These are phyloP conservation scores for Piper betle DNA, from an alignment of 164 flowering plant species.

Conservation along the genomic window DNA sequence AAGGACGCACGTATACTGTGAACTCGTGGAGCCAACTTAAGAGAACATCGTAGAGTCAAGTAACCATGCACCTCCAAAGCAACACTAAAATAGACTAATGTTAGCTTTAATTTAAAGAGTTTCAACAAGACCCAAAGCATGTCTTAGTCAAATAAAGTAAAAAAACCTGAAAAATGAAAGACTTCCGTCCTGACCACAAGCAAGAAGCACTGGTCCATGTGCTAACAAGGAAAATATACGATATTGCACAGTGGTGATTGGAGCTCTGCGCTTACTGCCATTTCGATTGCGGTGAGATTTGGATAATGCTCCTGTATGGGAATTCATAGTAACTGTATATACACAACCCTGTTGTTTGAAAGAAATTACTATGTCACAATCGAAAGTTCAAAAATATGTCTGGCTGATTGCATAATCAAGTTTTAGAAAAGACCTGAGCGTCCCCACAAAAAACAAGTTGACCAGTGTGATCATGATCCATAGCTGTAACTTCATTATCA, in stretches of 20 bases:
- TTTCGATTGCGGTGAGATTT: slow-evolving; percentile 55
- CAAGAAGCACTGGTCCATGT: slow-evolving; percentile 76
- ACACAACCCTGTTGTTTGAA: slow-evolving; percentile 48
- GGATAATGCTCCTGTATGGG: slow-evolving; percentile 65
- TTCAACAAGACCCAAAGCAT: background rate
- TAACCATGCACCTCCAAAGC: slow-evolving; percentile 80
- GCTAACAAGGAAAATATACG: slow-evolving; percentile 89
- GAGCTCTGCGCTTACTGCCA: slow-evolving; percentile 48
- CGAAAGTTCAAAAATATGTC: background rate
- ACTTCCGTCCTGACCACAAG: slow-evolving; percentile 79
- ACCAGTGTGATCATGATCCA: slow-evolving; percentile 97
- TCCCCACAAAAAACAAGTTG: slow-evolving; percentile 92
- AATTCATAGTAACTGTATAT: slow-evolving; percentile 58
- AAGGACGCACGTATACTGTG: slow-evolving; percentile 81
- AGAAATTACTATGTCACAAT: slow-evolving; percentile 1
- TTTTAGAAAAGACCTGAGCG: slow-evolving; percentile 33
- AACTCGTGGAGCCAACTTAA: slow-evolving; percentile 67
- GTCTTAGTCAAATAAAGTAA: background rate
- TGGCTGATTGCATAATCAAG: slow-evolving; percentile 1
- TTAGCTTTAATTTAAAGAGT: background rate
- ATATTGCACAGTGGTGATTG: slow-evolving; percentile 78
- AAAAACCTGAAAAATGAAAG: slow-evolving; percentile 80
- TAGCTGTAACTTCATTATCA: slow-evolving; percentile 58
- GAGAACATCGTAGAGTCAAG: slow-evolving; percentile 87
- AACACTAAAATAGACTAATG: slow-evolving; percentile 38